Conservation (phyloP, 441 rosid species). For the Brassica hybrid region DNA sequence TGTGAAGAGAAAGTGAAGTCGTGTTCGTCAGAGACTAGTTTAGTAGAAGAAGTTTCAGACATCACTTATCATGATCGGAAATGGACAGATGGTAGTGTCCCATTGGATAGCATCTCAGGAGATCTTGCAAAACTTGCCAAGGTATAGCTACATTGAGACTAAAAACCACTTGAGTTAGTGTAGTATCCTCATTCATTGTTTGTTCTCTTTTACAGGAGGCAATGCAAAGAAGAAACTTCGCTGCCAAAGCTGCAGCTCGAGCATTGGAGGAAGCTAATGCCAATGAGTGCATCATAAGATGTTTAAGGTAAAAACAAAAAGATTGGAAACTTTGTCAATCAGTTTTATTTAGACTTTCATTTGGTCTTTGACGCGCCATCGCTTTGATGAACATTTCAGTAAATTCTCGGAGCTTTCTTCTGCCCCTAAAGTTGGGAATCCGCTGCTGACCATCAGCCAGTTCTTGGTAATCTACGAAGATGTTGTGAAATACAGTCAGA, state of each 20-base stretch:
- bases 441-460: slow-evolving; percentile 64
- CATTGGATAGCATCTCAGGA: slow-evolving; percentile 59
- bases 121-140: slow-evolving; percentile 74
- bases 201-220: slow-evolving; percentile 69
- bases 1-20: slow-evolving; percentile 55
- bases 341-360: neutral
- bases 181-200: neutral
- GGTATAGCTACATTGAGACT: slow-evolving; percentile 44
- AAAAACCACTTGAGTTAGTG: neutral
- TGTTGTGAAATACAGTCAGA: slow-evolving; percentile 46
- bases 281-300: slow-evolving; percentile 69
- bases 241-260: slow-evolving; percentile 82
- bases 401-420: slow-evolving; percentile 82
- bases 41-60: slow-evolving; percentile 45
- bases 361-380: neutral
- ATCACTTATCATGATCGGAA: slow-evolving; percentile 68
- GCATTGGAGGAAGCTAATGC: slow-evolving; percentile 92
- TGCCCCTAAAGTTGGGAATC: slow-evolving; percentile 71
- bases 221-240: slow-evolving; percentile 68
- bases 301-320: slow-evolving; percentile 59
- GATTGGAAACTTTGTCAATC: neutral
- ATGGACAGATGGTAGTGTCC: slow-evolving; percentile 89
- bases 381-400: slow-evolving; percentile 49
- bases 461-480: slow-evolving; percentile 71
- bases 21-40: slow-evolving; percentile 53